Evolutionary conservation across 2,329 filamentous ascomycete genomes (phyloP).

Genomic region (Didymellaceae sp.): DNA sequence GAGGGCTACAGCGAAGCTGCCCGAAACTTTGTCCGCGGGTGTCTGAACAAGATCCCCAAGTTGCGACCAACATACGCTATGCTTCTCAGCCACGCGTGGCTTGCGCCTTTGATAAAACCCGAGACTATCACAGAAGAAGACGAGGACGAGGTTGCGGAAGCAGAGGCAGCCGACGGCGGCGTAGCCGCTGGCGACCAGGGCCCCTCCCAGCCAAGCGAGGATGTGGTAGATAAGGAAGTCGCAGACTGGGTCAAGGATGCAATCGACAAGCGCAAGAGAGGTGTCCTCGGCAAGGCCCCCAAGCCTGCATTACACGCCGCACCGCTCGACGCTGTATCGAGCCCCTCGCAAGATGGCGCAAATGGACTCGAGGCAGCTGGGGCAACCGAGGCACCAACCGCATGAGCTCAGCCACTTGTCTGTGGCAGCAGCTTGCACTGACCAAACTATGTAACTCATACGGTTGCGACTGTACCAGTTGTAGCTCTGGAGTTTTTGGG

Average conservation of each 20-base stretch:
- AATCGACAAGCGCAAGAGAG: conserved; percentile 70
- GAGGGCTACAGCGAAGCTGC: conserved; percentile 80
- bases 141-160: conserved; percentile 62
- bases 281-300: conserved; percentile 57
- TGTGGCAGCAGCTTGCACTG: not conserved
- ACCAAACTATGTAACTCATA: conserved; percentile 7
- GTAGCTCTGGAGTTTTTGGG: conserved; percentile 19
- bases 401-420: conserved; percentile 2
- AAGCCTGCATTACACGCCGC: conserved; percentile 89
- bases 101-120: conserved; percentile 76
- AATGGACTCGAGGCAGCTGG: conserved; percentile 29
- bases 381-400: conserved; percentile 25
- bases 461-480: conserved; percentile 17
- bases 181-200: conserved; percentile 42
- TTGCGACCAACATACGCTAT: conserved; percentile 93
- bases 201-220: conserved; percentile 33
- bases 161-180: conserved; percentile 52
- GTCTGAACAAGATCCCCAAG: conserved; percentile 90
- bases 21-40: conserved; percentile 85
- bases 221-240: conserved; percentile 77
- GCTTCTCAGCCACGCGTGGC: conserved; percentile 88
- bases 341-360: conserved; percentile 38
- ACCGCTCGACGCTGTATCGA: conserved; percentile 73
- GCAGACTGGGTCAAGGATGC: conserved; percentile 81
- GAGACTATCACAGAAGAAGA: conserved; percentile 75